Evolutionary conservation across 2,329 filamentous ascomycete species (phyloP), one percentile per base, ranked within the genome.

Genomic region (Truncatella angustata): DNA sequence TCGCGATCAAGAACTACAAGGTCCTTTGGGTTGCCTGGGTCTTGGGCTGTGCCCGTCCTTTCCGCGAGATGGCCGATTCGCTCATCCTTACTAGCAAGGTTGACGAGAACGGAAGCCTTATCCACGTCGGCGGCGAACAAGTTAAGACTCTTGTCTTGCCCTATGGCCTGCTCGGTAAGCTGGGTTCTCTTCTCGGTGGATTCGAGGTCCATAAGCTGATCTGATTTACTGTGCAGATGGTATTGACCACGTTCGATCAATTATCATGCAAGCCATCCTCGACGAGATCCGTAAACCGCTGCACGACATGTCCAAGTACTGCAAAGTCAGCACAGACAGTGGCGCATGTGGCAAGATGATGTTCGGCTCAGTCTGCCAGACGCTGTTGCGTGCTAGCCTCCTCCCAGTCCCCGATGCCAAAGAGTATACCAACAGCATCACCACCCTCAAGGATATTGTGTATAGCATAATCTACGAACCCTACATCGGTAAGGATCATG

Each of bases 321-420:
- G 43, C 26, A 46, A 46, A 28, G 40, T 44, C 54, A 60, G 59
- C 42, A 42, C 61, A 2, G 51, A 57, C 14, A 51, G 42, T 14
- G 50, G 59, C 16, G 35, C 16, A 34, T 66, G 63, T 16, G 61
- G 63, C 28, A 44, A 50, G 3, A 64, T 64, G 57, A 58, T 66
- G 56, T 44, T 66, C 2, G 63, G 62, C 20, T 63, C 59, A 2
- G 47, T 50, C 1, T 51, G 63, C 2, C 53, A 48, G 9, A 42
- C 30, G 10, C 54, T 65, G 9, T 35, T 57, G 1, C 51, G 43
- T 9, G 52, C 47, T 5, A 49, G 54, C 1, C 51, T 65, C 2
- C 60, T 58, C 46, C 62, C 62, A 3, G 44, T 60, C 45, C 63
- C 62, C 2, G 49, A 56, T 2, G 52, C 54, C 2, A 36, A 47